phyloP scores from a whole-genome alignment of 2,329 filamentous ascomycete genomes.

The Ophiostoma perfectum region DNA sequence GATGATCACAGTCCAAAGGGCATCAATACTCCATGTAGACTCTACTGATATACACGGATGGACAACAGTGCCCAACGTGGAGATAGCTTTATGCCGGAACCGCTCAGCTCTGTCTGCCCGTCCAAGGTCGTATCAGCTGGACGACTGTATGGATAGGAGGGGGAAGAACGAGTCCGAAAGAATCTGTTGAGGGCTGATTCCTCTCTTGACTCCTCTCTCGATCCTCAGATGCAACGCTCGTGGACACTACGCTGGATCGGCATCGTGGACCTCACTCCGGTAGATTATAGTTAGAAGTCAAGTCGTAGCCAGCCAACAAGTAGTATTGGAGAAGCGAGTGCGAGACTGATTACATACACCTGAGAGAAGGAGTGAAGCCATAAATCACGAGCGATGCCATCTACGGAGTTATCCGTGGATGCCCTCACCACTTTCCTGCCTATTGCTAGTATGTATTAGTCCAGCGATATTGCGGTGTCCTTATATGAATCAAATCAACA shows the following conservation, averaged over 20 bases:
- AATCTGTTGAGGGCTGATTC: conserved; percentile 1
- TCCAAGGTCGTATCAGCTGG: background rate
- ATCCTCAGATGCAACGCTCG: background rate
- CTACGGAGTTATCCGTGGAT: too few species aligned
- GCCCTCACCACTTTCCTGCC: too few species aligned
- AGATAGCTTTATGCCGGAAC: background rate
- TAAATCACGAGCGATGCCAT: too few species aligned
- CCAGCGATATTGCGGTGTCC: background rate
- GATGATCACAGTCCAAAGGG: background rate
- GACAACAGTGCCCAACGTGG: background rate
- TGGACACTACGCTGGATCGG: background rate
- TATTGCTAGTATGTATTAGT: too few species aligned
- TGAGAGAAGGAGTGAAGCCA: background rate
- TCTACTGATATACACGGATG: background rate
- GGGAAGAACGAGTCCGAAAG: background rate
- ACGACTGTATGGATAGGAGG: background rate
- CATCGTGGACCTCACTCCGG: background rate
- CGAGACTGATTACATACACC: background rate
- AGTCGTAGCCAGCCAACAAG: background rate
- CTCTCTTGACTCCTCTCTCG: background rate
- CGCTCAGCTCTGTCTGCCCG: background rate
- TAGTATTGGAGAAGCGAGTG: background rate
- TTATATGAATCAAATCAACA: background rate
- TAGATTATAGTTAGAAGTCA: background rate
- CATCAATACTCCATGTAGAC: background rate